Evolutionary conservation across 1,284 basidiomycete genomes (phyloP).

Genomic region (Rhodofomes roseus): DNA sequence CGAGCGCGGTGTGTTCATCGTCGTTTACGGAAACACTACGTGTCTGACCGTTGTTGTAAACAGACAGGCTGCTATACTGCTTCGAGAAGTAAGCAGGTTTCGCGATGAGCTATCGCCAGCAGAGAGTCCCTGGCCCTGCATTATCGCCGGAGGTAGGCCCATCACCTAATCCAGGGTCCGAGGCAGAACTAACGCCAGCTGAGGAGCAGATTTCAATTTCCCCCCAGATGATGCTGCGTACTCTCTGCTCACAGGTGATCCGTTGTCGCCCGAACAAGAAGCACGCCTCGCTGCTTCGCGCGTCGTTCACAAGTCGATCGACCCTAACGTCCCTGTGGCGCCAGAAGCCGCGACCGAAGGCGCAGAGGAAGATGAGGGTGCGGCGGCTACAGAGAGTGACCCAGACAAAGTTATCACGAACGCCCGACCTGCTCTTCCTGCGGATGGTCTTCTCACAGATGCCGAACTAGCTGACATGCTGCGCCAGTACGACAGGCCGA

Average conservation of each 20-base stretch:
- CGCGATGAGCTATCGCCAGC: slow-evolving; percentile 38
- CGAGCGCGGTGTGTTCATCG: slow-evolving; percentile 40
- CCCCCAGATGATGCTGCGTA: slow-evolving; percentile 85
- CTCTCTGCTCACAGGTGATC: slow-evolving; percentile 67
- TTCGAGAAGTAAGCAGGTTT: slow-evolving; percentile 64
- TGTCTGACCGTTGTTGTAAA: slow-evolving; percentile 5
- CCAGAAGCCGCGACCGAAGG: slow-evolving; percentile 26
- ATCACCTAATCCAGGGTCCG: too few relatives aligned
- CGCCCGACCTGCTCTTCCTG: slow-evolving; percentile 55
- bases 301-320: slow-evolving; percentile 81
- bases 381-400: slow-evolving; percentile 39
- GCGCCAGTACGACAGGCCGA: slow-evolving; percentile 29
- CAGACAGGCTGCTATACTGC: slow-evolving; percentile 69
- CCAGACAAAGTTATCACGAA: slow-evolving; percentile 76
- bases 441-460: slow-evolving; percentile 73
- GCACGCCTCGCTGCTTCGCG: slow-evolving; percentile 59
- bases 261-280: slow-evolving; percentile 51
- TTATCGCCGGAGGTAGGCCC: slow-evolving; percentile 81
- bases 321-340: slow-evolving; percentile 45
- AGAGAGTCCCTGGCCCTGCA: slow-evolving; percentile 64
- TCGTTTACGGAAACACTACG: background rate
- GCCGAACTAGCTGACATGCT: slow-evolving; percentile 60
- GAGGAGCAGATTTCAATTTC: slow-evolving; percentile 84
- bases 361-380: slow-evolving; percentile 40
- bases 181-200: background rate